Evolutionary conservation across 179 eudicot genomes (phyloP).

Genomic region (Vitellaria paradoxa): DNA sequence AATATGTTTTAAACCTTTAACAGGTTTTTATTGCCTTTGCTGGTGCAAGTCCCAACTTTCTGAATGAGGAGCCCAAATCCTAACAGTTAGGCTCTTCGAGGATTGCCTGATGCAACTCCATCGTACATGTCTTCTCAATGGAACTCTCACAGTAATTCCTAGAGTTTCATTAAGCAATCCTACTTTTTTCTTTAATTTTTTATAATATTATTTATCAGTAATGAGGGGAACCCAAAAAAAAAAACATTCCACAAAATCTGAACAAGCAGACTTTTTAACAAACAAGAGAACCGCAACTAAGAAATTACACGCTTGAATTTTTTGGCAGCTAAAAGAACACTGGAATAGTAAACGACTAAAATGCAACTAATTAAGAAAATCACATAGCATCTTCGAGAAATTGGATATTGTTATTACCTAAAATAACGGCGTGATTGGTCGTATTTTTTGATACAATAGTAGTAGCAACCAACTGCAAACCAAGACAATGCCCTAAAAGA

Average conservation of each 20-base stretch:
- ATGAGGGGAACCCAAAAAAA: neutral
- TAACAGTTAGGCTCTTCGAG: no score
- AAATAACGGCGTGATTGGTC: slow-evolving; percentile 94
- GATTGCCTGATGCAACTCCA: no score
- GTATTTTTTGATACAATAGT: slow-evolving; percentile 88
- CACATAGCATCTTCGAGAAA: neutral
- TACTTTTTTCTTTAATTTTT: no score
- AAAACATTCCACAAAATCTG: neutral
- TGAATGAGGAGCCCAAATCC: no score
- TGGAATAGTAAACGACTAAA: neutral
- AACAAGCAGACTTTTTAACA: neutral
- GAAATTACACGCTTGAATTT: neutral
- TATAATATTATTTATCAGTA: no score
- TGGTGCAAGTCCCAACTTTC: no score
- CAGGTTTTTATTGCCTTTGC: no score
- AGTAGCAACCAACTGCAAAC: slow-evolving; percentile 99
- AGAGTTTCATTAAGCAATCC: no score
- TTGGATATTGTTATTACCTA: slow-evolving; percentile 41
- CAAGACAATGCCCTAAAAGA: slow-evolving; percentile 84
- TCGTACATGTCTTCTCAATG: no score
- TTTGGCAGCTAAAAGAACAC: neutral
- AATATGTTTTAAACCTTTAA: no score
- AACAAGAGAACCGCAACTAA: neutral
- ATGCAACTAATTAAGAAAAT: neutral
- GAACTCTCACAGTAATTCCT: no score